Conservation (phyloP, 2,329 filamentous ascomycete genomes). For the Colletotrichum somersetense region DNA sequence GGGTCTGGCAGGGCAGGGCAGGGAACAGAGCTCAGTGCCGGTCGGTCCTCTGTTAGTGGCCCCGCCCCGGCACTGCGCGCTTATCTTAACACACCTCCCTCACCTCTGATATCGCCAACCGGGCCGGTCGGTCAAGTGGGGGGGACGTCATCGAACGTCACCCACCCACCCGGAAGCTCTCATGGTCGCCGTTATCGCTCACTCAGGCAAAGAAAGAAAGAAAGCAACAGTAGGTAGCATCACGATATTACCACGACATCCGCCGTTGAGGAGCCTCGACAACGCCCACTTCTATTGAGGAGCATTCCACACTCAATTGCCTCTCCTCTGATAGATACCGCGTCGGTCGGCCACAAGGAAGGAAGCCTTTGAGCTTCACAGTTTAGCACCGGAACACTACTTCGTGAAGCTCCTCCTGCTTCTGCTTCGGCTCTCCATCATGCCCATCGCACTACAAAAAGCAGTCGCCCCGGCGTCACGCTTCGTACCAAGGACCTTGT, state of each 20-base stretch:
- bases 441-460: slow-evolving; percentile 39
- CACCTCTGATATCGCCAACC: slow-evolving; percentile 15
- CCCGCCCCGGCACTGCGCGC: neutral
- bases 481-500: slow-evolving; percentile 30
- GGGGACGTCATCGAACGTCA: slow-evolving; percentile 40
- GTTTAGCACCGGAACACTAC: too few species aligned
- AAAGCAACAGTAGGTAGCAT: too few species aligned
- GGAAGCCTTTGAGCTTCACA: slow-evolving; percentile 10
- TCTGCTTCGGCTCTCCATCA: slow-evolving; percentile 18
- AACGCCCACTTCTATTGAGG: neutral
- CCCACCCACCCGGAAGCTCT: slow-evolving; percentile 12
- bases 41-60: slow-evolving; percentile 13
- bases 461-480: slow-evolving; percentile 38
- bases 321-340: neutral
- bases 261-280: slow-evolving; percentile 8
- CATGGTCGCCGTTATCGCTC: slow-evolving; percentile 29
- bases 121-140: slow-evolving; percentile 35
- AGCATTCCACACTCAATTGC: neutral
- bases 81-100: slow-evolving; percentile 12
- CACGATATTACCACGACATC: neutral
- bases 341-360: neutral
- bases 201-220: slow-evolving; percentile 5
- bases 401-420: slow-evolving; percentile 20
- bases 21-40: neutral
- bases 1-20: neutral